Conservation (phyloP, 164 flowering plant genomes). For the Aristolochia fimbriata region DNA sequence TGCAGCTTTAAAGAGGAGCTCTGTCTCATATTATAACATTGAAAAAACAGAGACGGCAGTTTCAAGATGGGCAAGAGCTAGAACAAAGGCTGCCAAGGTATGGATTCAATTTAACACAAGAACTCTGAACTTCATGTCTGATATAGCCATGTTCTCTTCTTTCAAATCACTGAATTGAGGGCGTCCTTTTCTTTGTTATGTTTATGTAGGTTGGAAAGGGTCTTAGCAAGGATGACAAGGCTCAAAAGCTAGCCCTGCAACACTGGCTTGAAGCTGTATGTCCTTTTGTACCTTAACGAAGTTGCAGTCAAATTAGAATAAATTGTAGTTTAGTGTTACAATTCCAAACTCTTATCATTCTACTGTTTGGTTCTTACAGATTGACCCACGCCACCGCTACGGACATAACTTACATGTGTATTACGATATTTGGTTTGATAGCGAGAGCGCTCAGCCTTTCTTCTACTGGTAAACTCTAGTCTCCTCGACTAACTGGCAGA, state of each 20-base stretch:
- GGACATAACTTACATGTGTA: slow-evolving; percentile 62
- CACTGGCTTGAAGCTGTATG: slow-evolving; percentile 83
- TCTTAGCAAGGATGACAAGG: slow-evolving; percentile 64
- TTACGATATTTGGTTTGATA: slow-evolving; percentile 47
- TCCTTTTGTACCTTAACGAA: not conserved
- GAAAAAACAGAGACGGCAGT: slow-evolving; percentile 43
- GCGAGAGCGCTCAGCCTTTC: slow-evolving; percentile 59
- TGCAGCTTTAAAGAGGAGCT: slow-evolving; percentile 41
- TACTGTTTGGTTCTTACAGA: slow-evolving; percentile 19
- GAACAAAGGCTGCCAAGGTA: slow-evolving; percentile 57
- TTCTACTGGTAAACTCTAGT: slow-evolving; percentile 50
- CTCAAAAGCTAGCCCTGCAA: slow-evolving; percentile 52
- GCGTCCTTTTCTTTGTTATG: slow-evolving; percentile 2
- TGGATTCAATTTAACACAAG: too few species aligned
- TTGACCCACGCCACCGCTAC: slow-evolving; percentile 70
- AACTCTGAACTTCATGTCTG: not conserved
- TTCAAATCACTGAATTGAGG: not conserved
- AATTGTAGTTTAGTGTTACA: not conserved
- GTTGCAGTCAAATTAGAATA: not conserved
- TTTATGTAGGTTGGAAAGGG: slow-evolving; percentile 62
- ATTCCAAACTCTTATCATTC: not conserved
- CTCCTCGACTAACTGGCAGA: not conserved
- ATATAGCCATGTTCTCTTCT: too few species aligned
- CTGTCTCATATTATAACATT: slow-evolving; percentile 37
- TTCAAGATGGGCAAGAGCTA: slow-evolving; percentile 51